Base-by-base conservation (phyloP, 169 alveolate species). In the Cryptosporidium parvum region DNA sequence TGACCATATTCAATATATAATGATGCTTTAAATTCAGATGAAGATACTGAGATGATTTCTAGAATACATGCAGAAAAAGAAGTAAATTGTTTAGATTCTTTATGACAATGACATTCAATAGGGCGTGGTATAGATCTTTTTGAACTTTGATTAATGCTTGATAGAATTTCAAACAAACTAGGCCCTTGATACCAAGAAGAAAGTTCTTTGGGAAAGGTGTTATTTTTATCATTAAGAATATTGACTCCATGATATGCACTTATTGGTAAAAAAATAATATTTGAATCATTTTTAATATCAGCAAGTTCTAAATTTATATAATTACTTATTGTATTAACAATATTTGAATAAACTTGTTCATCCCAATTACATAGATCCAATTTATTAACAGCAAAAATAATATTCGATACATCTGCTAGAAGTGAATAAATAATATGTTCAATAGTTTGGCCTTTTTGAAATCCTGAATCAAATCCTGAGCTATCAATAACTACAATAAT, bases 381-480 rank as follows among this genome's bases (percentile, higher is more conserved):
- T 86, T 97, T 97, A 91, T 96, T 97, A 5, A 97, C 94, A 56
- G 97, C 96, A 44, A 97, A 96, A 31, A 97, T 94, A 53, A 97
- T 85, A 39, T 95, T 93, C 69, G 91, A 72, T 16, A 96, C 96
- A 31, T 98, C 98, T 59, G 96, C 92, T 72, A 97, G 94, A 68
- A 96, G 93, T 37, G 96, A 96, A 59, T 96, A 92, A 85, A 93
- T 91, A 56, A 96, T 93, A 91, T 97, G 98, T 85, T 97, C 99
- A 91, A 96, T 95, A 61, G 99, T 97, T 85, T 96, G 96, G 31
- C 98, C 93, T 86, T 86, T 92, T 52, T 94, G 96, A 93, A 97
- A 97, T 14, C 97, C 97, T 33, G 96, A 85, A 87, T 97, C 97
- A 86, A 95, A 97, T 91, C 95, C 97, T 56, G 96, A 96, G 65